A percentile compares a stretch with the other conserved stretches of the same genome.
These are phyloP conservation scores for Kodamaea derodonti DNA, from an alignment of 1,139 yeast genomes.

Conservation along the genomic window DNA sequence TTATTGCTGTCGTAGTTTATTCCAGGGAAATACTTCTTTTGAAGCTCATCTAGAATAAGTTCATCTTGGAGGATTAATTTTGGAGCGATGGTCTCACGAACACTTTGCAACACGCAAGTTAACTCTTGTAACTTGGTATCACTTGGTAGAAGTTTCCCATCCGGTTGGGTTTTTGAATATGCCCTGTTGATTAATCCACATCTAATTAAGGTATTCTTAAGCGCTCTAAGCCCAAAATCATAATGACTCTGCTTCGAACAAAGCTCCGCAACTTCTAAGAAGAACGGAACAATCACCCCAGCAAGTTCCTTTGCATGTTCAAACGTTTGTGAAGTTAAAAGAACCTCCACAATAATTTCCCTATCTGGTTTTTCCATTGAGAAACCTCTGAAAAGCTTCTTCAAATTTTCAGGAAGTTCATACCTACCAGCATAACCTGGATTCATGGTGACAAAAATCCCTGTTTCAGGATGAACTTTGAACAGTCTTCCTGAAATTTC, in stretches of 20 bases:
- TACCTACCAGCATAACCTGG: conserved; percentile 87
- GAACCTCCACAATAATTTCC: conserved; percentile 64
- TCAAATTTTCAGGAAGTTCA: conserved; percentile 80
- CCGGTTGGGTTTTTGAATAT: neutral
- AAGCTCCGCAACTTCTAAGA: conserved; percentile 33
- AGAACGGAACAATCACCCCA: conserved; percentile 51
- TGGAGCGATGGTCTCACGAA: conserved; percentile 61
- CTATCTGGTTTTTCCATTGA: conserved; percentile 75
- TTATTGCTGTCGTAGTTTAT: conserved; percentile 13
- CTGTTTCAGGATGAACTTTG: conserved; percentile 51
- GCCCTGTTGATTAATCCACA: conserved; percentile 52
- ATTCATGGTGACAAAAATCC: conserved; percentile 87
- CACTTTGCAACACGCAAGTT: conserved; percentile 47
- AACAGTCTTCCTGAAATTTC: conserved; percentile 48
- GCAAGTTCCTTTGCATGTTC: conserved; percentile 46
- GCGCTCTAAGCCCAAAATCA: conserved; percentile 84
- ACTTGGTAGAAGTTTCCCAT: neutral
- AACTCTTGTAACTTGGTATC: conserved; percentile 25
- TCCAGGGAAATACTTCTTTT: conserved; percentile 23
- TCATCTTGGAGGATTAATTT: conserved; percentile 56
- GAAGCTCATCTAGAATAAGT: conserved; percentile 28
- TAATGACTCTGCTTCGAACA: conserved; percentile 67
- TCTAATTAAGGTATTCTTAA: conserved; percentile 60
- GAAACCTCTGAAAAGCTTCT: conserved; percentile 71
- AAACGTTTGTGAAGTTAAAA: conserved; percentile 74